Base-by-base conservation (phyloP, 2,329 filamentous ascomycete genomes). In the Paraconiothyrium sp. region DNA sequence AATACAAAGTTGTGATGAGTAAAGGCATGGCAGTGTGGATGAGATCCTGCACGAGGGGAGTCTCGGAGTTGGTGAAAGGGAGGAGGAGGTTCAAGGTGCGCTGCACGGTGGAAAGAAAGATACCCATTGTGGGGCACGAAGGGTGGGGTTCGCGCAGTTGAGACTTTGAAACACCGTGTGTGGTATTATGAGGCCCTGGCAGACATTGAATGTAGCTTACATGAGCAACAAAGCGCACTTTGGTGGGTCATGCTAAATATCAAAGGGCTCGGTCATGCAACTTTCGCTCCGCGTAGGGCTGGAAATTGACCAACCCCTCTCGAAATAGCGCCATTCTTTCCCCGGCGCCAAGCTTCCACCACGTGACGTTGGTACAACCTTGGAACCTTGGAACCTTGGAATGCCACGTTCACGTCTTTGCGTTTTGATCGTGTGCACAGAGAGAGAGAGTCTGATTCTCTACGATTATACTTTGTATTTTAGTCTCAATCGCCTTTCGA, bases 31-130 rank as follows among this genome's bases (percentile, higher is more conserved):
- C 73, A 3, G 83, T 79, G 67, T 84, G 82, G 0, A 83, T 61
- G 11, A 84, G 69, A 61, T 84, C 83, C 68, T 84, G 82, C 0
- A 77, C 39, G 5, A 84, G 67, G 5, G 83, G 83, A 32, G 82
- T 84, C 4, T 77, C 76, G 1, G 80, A 78, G 20, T 80, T 79
- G 43, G 83, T 82, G 68, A 84, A 84, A 0, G 83, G 83, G 3
- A 84, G 72, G 13, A 84, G 75, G 61, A 73, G 67, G 64, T 84
- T 84, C 20, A 84, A 70, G 4, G 74, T 61, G 2, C 59, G 66
- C 3, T 70, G 66, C n/a, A 69, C 61, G 11, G 71, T 65, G 5
- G 73, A 75, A 47, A 75, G 57, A 47, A 77, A 59, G 24, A 67
- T 65, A 39, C 72, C 74, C 75, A 78, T 78, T 9, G 54, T 71